Evolutionary conservation across 257 asterid species (phyloP).

Genomic region (Solanum ossicruentum): DNA sequence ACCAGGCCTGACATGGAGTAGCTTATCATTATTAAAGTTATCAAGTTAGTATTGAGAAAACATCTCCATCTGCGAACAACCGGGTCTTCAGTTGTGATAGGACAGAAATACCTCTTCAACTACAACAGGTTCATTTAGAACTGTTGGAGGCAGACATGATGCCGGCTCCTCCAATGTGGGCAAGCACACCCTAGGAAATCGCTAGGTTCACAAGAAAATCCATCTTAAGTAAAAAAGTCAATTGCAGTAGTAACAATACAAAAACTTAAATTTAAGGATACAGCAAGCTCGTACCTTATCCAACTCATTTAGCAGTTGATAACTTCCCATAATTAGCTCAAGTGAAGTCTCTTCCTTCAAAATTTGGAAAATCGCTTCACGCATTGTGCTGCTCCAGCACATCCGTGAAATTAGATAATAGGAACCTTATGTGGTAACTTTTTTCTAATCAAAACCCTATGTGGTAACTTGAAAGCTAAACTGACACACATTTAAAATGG

Average conservation of each 20-base stretch:
- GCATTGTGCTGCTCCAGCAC: constrained; percentile 48
- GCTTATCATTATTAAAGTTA: neutral
- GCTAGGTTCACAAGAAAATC: constrained; percentile 20
- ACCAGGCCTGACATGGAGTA: constrained; percentile 55
- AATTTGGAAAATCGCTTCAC: constrained; percentile 59
- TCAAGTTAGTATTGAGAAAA: neutral
- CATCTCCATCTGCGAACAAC: neutral
- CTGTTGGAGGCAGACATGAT: constrained; percentile 26
- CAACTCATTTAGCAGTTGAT: constrained; percentile 60
- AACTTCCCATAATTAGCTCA: constrained; percentile 56
- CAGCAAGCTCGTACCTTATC: constrained; percentile 43
- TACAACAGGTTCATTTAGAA: constrained; percentile 15
- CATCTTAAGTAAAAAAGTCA: constrained; percentile 2
- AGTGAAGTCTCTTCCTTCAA: constrained; percentile 62
- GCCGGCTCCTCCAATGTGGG: constrained; percentile 27
- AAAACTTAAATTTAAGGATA: neutral
- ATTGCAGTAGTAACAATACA: neutral
- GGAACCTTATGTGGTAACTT: neutral
- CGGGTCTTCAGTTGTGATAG: neutral
- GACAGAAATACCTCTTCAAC: constrained; percentile 54
- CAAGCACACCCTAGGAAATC: constrained; percentile 48
- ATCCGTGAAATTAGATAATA: neutral
- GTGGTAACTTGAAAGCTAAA: neutral
- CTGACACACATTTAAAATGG: neutral
- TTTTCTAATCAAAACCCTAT: neutral